phyloP scores from a whole-genome alignment of 139 green algal species.

The Mesostigma viride region DNA sequence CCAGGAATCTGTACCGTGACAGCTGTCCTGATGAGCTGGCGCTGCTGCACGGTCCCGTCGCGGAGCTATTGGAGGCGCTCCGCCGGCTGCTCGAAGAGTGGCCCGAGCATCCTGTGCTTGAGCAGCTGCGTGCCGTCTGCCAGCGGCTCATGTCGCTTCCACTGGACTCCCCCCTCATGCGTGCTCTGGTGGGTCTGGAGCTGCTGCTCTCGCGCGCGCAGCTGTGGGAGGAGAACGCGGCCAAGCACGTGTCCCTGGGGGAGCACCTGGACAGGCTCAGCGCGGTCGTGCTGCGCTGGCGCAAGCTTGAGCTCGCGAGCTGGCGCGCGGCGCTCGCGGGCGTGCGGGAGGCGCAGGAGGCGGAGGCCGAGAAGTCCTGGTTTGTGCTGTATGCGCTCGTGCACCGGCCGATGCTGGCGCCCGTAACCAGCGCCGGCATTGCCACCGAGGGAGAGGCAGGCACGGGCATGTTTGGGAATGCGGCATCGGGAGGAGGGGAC shows the following conservation, averaged over 20 bases:
- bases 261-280: slow-evolving; percentile 17
- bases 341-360: slow-evolving; percentile 36
- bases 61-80: slow-evolving; percentile 44
- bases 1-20: no score
- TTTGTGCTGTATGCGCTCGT: slow-evolving; percentile 83
- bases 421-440: no score
- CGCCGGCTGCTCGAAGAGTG: slow-evolving; percentile 71
- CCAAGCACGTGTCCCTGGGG: slow-evolving; percentile 66
- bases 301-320: slow-evolving; percentile 69
- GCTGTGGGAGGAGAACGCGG: slow-evolving; percentile 88
- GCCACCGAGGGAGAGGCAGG: not conserved
- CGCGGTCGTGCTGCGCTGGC: slow-evolving; percentile 60
- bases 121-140: slow-evolving; percentile 66
- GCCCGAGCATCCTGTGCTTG: slow-evolving; percentile 82
- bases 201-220: slow-evolving; percentile 72
- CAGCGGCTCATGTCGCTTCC: slow-evolving; percentile 52
- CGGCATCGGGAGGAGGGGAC: no score
- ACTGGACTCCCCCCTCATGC: slow-evolving; percentile 51
- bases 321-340: slow-evolving; percentile 61
- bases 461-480: no score
- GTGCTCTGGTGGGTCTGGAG: slow-evolving; percentile 79
- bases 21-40: no score
- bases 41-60: slow-evolving; percentile 57
- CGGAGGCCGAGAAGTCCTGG: slow-evolving; percentile 58
- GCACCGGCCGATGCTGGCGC: no score